phyloP scores from a whole-genome alignment of 768 basidiomycete genomes.

The Galerina sulciceps region DNA sequence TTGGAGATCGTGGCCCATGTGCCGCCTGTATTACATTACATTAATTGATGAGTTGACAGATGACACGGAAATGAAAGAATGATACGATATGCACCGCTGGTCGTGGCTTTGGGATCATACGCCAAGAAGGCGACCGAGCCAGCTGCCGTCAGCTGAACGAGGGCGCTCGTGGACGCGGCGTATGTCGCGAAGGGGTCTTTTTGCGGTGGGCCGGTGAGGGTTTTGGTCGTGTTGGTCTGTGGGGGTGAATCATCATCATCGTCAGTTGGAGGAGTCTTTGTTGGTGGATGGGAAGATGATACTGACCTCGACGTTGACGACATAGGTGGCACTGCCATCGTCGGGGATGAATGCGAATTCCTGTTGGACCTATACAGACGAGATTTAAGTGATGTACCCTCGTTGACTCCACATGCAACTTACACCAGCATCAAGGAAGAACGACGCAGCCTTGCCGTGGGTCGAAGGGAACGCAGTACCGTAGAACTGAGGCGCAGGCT shows the following conservation, averaged over 20 bases:
- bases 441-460: slow-evolving; percentile 70
- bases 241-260: background rate
- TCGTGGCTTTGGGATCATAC: slow-evolving; percentile 25
- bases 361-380: slow-evolving; percentile 46
- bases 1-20: slow-evolving; percentile 23
- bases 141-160: slow-evolving; percentile 27
- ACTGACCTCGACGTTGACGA: slow-evolving; percentile 64
- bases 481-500: slow-evolving; percentile 70
- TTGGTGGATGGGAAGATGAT: background rate
- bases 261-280: background rate
- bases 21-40: slow-evolving; percentile 18
- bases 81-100: slow-evolving; percentile 16
- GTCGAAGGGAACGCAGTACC: slow-evolving; percentile 65
- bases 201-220: slow-evolving; percentile 26
- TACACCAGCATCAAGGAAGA: slow-evolving; percentile 60
- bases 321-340: slow-evolving; percentile 64
- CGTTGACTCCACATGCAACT: no score
- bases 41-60: background rate
- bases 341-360: slow-evolving; percentile 67
- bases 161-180: slow-evolving; percentile 26
- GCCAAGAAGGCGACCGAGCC: slow-evolving; percentile 27
- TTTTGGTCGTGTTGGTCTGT: slow-evolving; percentile 30
- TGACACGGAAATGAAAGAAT: no score
- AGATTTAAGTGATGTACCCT: no score
- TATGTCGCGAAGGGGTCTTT: slow-evolving; percentile 26